Evolutionary conservation across 208 protist species (phyloP), one percentile per base, ranked within the genome.

Genomic region (Leishmania amazonensis): DNA sequence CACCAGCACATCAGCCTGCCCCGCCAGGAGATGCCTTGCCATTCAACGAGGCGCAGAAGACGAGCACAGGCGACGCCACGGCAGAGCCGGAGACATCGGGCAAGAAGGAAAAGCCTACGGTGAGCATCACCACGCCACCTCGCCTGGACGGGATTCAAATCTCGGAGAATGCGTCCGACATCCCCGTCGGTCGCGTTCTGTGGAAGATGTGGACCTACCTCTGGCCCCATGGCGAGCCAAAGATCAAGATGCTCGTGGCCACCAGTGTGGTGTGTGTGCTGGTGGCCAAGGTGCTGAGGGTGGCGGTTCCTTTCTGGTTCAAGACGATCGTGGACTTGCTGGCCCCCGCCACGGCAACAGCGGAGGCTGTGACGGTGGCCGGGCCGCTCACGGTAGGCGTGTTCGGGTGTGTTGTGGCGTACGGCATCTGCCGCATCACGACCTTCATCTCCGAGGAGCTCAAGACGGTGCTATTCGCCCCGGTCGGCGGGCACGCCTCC

Each of bases 261-360:
- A 81, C 84, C 68, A 97, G 94, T 75, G 89, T 98, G 21, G 35
- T 83, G 19, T 97, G 91, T 78, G 94, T 98, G 54, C 76, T 98
- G 51, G 49, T 83, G 28, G 89, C 96, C 21, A 98, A 98, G 81
- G 81, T 90, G 31, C 83, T 97, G 57, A 95, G 94, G 85, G 94
- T 98, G 74, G 90, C 89, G 17, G 91, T 98, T 38, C 96, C 96
- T 40, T 98, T 98, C 87, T 97, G 90, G 90, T 98, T 98, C 85
- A 96, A 96, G 80, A 88, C 90, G 54, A 93, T 98, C 78, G 88
- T 98, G 8, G 96, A 98, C 76, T 77, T 89, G 19, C 89, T 98
- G 28, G 89, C 96, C 24, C 89, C 91, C 17, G 83, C 68, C 40
- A 76, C 85, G 67, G 85, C 87, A 7, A 79, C 83, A 31, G 84